Base-by-base conservation (phyloP, 108 stramenopile genomes). In the Fragilariopsis cylindrus region DNA sequence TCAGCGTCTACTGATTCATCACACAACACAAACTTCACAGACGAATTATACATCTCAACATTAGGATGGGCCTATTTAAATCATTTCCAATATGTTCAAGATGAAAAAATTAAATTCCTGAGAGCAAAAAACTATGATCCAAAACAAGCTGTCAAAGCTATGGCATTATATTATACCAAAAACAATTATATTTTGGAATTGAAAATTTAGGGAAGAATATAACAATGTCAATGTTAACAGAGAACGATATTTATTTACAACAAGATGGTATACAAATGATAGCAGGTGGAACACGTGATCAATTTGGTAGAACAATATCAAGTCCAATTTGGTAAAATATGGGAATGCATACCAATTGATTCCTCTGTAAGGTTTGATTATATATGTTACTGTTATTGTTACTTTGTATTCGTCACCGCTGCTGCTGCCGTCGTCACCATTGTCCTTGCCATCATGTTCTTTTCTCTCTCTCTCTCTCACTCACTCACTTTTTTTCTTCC, bases 71-170 rank as follows among this genome's bases (percentile, higher is more conserved):
- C 65, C 16, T 8, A 11, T 3, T 5, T 7, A 18, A 45, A 11
- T 11, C 12, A 46, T 43, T 40, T 40, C 40, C 9, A 11, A 9
- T n/a, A n/a, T 9, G 58, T 60, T 40, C 4, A 4, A 8, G 19
- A 4, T 11, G 58, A 60, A 9, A 21, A 30, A 4, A 1, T 60
- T 1, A 60, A 60, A 30, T 84, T 84, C 66, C 54, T 84, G 40
- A 68, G 83, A 18, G 80, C 83, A 7, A 77, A 78, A 45, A 47
- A 65, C 11, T 81, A 64, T 39, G 70, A 84, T 71, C 46, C 69
- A 1, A 21, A 4, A 0, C 47, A 45, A 8, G 83, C 83, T 8
- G 72, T 74, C 2, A 44, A 54, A 18, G 77, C 80, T 0, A 71
- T 84, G 69, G 12, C 71, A 1, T 18, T 52, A 19, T 67, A 73